A percentile compares a stretch with the other conserved stretches of the same genome.
Conservation (phyloP, 257 asterid species). For the Dorcoceras hygrometricum region DNA sequence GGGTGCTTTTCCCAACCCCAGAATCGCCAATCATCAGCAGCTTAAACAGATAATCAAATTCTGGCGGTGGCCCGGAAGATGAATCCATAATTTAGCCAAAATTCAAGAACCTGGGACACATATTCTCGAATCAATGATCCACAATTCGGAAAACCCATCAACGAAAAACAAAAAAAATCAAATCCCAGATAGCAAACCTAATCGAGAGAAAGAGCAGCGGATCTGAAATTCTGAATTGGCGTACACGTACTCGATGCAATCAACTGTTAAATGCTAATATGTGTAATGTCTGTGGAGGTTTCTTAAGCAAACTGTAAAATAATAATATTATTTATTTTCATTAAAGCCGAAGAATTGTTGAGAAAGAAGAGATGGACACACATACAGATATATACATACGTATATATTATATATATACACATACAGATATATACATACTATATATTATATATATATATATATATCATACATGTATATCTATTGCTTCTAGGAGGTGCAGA, state of each 20-base stretch:
- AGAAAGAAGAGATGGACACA: too few relatives aligned
- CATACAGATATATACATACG: too few relatives aligned
- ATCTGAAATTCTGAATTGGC: neutral
- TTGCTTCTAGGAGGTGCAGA: too few relatives aligned
- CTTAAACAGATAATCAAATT: conserved; percentile 59
- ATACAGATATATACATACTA: too few relatives aligned
- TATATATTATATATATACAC: too few relatives aligned
- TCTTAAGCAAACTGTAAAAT: too few relatives aligned
- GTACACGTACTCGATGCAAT: neutral
- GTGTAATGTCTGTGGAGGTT: too few relatives aligned
- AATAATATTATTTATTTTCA: too few relatives aligned
- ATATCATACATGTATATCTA: too few relatives aligned
- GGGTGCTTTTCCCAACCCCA: conserved; percentile 90
- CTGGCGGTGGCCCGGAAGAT: conserved; percentile 39
- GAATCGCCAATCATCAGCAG: conserved; percentile 79
- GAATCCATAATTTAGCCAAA: conserved; percentile 36
- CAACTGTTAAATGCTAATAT: too few relatives aligned
- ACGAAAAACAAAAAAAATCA: neutral
- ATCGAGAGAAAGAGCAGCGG: neutral
- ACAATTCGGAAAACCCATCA: neutral
- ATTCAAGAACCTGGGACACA: conserved; percentile 23
- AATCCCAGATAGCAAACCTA: conserved; percentile 20
- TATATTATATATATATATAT: too few relatives aligned
- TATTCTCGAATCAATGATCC: conserved; percentile 4
- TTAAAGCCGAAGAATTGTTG: too few relatives aligned